Percentiles rank a stretch among this genome's conserved stretches.
phyloP scores from a whole-genome alignment of 106 monocot species.

The Phalaenopsis equestris region DNA sequence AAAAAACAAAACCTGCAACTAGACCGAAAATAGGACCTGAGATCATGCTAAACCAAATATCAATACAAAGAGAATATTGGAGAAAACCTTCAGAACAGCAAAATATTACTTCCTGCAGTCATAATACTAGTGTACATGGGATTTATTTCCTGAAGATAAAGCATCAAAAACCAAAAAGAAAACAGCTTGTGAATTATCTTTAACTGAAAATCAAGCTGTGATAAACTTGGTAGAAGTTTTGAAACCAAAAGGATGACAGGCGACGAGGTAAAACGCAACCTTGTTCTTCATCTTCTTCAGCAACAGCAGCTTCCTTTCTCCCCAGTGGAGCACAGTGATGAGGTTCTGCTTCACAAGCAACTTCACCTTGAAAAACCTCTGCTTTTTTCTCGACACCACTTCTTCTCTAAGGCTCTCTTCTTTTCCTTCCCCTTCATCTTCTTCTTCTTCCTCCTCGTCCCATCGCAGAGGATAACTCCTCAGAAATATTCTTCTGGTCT shows the following conservation, averaged over 20 bases:
- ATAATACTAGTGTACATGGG: not conserved
- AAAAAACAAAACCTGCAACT: too few relatives aligned
- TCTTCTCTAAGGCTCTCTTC: constrained; percentile 4
- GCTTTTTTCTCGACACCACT: not conserved
- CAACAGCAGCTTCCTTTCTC: constrained; percentile 42
- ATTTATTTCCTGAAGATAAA: not conserved
- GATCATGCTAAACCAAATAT: too few relatives aligned
- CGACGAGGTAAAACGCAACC: constrained; percentile 35
- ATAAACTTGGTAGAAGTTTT: constrained; percentile 27
- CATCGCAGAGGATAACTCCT: constrained; percentile 73
- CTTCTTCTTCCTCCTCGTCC: constrained; percentile 16
- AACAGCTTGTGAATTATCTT: not conserved
- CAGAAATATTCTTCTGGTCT: constrained; percentile 50
- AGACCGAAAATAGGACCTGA: too few relatives aligned
- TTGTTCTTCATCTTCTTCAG: constrained; percentile 47
- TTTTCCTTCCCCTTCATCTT: not conserved
- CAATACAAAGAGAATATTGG: too few relatives aligned
- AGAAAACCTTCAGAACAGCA: too few relatives aligned
- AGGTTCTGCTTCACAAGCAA: constrained; percentile 19
- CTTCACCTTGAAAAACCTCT: not conserved
- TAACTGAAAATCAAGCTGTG: not conserved
- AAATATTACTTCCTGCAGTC: too few relatives aligned
- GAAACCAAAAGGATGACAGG: constrained; percentile 45
- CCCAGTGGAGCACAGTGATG: constrained; percentile 34
- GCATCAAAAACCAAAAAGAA: not conserved